Evolutionary conservation across 73 alveolate genomes (phyloP), one percentile per base, ranked within the genome.

Genomic region (Blepharisma stoltei): DNA sequence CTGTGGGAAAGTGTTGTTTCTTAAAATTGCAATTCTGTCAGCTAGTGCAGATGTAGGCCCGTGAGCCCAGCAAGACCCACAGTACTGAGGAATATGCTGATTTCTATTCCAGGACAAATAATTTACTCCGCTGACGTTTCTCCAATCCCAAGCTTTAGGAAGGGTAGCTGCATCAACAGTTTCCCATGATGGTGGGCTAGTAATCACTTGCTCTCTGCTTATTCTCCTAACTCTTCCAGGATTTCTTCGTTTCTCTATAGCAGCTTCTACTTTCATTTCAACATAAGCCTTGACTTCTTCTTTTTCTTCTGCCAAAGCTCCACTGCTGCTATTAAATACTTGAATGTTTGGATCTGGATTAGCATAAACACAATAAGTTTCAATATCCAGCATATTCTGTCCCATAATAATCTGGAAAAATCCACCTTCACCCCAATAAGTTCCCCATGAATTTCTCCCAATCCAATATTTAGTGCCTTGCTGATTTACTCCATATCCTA

Each of bases 381-480:
- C 92, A 21, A 88, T 76, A 54, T 70, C 88, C 32, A 88, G 84
- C 43, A 85, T 88, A 78, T 88, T 80, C 23, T 27, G 66, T 49
- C 94, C 95, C 84, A 94, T 93, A 49, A 81, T 80, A 44, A 94
- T 46, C 86, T 95, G 89, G 87, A 90, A 83, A 92, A 88, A 88
- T 32, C 99, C 99, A 0, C 70, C 48, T 80, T 94, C 99, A 25
- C 99, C 99, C 99, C 99, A 94, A 88, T 82, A 87, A 65, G 89
- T 60, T 46, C 99, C 99, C 97, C 94, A 92, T 20, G 97, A 83
- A 89, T 94, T 94, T 87, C 97, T 92, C 7, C 88, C 90, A 65
- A 84, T 85, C 96, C 97, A 94, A 80, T 83, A 94, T 67, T 89
- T 88, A 41, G 11, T 75, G 46, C 96, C 96, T 53, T 89, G 76